Conservation (phyloP, 2,329 filamentous ascomycete species). For the Xylariaceae sp. region DNA sequence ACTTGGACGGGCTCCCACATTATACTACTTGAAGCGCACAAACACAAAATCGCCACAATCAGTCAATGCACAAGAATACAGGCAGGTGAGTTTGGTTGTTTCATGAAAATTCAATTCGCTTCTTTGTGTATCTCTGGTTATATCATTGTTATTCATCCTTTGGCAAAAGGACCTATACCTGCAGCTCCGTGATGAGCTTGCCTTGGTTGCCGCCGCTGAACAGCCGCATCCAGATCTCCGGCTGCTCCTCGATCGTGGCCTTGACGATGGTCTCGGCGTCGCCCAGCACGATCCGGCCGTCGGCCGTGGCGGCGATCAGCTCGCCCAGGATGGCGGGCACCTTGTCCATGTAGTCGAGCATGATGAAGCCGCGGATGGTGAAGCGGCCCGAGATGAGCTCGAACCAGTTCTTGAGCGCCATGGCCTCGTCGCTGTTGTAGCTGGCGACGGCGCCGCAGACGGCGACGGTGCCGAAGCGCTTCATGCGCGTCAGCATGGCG, state of each 20-base stretch:
- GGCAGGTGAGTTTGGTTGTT: too few relatives aligned
- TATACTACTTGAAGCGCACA: too few relatives aligned
- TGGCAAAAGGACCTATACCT: too few relatives aligned
- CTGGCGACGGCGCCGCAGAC: conserved; percentile 38
- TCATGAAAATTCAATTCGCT: too few relatives aligned
- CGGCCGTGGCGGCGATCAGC: conserved; percentile 19
- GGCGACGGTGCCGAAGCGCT: conserved; percentile 34
- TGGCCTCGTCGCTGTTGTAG: conserved; percentile 33
- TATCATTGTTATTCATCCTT: too few relatives aligned
- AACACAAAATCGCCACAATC: too few relatives aligned
- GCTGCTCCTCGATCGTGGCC: conserved; percentile 23
- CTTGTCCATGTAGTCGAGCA: conserved; percentile 32
- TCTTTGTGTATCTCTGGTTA: too few relatives aligned
- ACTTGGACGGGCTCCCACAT: too few relatives aligned
- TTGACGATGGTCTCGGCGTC: conserved; percentile 23
- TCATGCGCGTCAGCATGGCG: conserved; percentile 38
- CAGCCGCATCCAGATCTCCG: conserved; percentile 23
- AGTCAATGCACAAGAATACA: too few relatives aligned
- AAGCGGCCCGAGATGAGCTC: conserved; percentile 37
- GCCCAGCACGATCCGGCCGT: conserved; percentile 20
- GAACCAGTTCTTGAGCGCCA: conserved; percentile 37
- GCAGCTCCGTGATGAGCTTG: conserved; percentile 24
- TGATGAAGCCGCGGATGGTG: conserved; percentile 39
- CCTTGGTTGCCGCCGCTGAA: conserved; percentile 24
- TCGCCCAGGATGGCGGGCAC: conserved; percentile 18